These are phyloP conservation scores for Calocybe cyanea DNA, from an alignment of 768 basidiomycete genomes.

Conservation along the genomic window DNA sequence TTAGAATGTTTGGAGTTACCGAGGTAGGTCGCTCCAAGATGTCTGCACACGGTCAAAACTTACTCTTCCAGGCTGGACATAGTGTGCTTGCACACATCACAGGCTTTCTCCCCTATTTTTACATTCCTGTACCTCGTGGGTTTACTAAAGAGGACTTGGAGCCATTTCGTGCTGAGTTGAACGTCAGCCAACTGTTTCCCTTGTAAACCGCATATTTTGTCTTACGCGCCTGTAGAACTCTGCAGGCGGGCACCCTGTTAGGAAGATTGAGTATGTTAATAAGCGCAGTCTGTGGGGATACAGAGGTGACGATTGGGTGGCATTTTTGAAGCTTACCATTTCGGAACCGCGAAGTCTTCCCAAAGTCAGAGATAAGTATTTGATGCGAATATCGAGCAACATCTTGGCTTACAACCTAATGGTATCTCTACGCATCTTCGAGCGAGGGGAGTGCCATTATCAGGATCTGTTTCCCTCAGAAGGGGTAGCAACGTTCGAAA, in stretches of 20 bases:
- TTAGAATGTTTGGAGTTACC: slow-evolving; percentile 89
- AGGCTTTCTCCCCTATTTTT: slow-evolving; percentile 91
- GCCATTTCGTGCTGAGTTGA: slow-evolving; percentile 65
- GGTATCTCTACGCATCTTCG: slow-evolving; percentile 54
- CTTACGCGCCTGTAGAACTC: slow-evolving; percentile 24
- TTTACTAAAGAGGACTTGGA: slow-evolving; percentile 66
- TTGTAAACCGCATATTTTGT: background rate
- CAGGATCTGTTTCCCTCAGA: slow-evolving; percentile 52
- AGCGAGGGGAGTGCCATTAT: slow-evolving; percentile 69
- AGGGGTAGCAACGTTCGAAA: slow-evolving; percentile 77
- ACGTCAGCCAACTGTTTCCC: slow-evolving; percentile 47
- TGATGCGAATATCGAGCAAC: background rate
- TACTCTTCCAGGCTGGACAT: slow-evolving; percentile 60
- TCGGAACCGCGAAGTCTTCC: slow-evolving; percentile 73
- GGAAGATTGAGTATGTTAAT: slow-evolving; percentile 52
- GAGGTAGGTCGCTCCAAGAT: slow-evolving; percentile 44
- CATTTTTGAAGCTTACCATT: slow-evolving; percentile 85
- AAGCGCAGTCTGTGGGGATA: slow-evolving; percentile 87
- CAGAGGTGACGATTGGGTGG: slow-evolving; percentile 68
- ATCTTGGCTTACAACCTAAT: slow-evolving; percentile 13
- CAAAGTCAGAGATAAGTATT: slow-evolving; percentile 85
- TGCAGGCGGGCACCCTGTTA: slow-evolving; percentile 34
- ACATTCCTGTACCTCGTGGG: slow-evolving; percentile 81
- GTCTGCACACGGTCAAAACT: background rate
- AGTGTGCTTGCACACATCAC: slow-evolving; percentile 84